A percentile compares a stretch with the other conserved stretches of the same genome.
These are phyloP conservation scores for Hypoxylon subgilvum DNA, from an alignment of 495 filamentous ascomycete species.

Conservation along the genomic window DNA sequence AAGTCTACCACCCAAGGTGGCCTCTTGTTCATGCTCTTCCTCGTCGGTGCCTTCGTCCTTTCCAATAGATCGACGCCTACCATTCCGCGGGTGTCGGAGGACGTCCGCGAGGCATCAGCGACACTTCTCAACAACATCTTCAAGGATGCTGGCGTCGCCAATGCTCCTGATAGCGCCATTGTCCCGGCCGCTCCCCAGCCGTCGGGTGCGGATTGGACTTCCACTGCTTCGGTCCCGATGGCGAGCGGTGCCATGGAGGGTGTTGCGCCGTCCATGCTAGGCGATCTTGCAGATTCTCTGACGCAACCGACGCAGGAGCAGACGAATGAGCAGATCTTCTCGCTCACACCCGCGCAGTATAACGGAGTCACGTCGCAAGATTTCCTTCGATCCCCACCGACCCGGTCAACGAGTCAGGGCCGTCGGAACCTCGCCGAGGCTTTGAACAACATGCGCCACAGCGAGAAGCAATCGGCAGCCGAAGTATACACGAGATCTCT, in stretches of 20 bases:
- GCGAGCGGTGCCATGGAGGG: conserved; percentile 59
- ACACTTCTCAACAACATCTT: conserved; percentile 87
- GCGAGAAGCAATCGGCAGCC: conserved; percentile 69
- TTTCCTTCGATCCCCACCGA: conserved; percentile 60
- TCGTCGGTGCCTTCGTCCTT: conserved; percentile 95
- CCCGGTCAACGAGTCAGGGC: conserved; percentile 57
- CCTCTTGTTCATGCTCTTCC: conserved; percentile 81
- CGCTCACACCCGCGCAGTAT: conserved; percentile 84
- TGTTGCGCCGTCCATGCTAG: conserved; percentile 68
- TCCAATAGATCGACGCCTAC: conserved; percentile 73
- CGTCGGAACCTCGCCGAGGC: conserved; percentile 82
- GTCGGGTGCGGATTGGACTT: conserved; percentile 57
- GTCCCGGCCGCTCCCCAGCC: conserved; percentile 57
- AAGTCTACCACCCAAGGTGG: conserved; percentile 69
- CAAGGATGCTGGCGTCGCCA: conserved; percentile 73
- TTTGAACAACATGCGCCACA: conserved; percentile 76
- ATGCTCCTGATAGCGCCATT: conserved; percentile 50
- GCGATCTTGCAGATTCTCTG: conserved; percentile 74
- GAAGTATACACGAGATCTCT: conserved; percentile 92
- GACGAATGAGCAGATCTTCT: conserved; percentile 87
- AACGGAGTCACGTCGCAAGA: conserved; percentile 79
- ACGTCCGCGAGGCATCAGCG: conserved; percentile 90
- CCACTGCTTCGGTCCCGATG: conserved; percentile 56
- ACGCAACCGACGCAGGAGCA: conserved; percentile 81
- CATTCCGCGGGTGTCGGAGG: conserved; percentile 88